These are phyloP conservation scores for Candida krabiensis DNA, from an alignment of 805 yeast genomes.

Conservation along the genomic window DNA sequence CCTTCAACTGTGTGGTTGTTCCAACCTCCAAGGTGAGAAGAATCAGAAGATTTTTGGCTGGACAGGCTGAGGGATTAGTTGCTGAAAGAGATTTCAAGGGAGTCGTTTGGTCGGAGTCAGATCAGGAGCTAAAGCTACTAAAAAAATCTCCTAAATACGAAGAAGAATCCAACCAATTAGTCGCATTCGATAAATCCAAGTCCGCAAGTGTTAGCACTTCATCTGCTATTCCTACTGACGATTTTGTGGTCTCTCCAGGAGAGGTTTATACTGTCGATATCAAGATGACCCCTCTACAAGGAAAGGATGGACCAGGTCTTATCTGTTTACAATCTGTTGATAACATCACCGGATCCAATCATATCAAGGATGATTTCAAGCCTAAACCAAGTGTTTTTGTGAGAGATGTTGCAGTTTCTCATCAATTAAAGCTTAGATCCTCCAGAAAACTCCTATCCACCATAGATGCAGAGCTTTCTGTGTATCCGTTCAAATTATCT, in stretches of 20 bases:
- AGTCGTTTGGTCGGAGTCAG: slow-evolving; percentile 82
- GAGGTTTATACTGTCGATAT: slow-evolving; percentile 87
- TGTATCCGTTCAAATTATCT: slow-evolving; percentile 87
- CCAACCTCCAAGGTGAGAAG: slow-evolving; percentile 94
- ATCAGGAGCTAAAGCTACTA: slow-evolving; percentile 66
- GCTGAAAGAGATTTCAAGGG: slow-evolving; percentile 93
- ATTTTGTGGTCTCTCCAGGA: slow-evolving; percentile 71
- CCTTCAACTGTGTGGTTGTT: slow-evolving; percentile 79
- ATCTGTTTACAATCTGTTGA: slow-evolving; percentile 69
- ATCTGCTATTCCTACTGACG: slow-evolving; percentile 74
- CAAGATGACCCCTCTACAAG: slow-evolving; percentile 63
- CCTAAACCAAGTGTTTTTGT: slow-evolving; percentile 72
- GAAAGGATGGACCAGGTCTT: slow-evolving; percentile 59
- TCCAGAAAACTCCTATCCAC: slow-evolving; percentile 69
- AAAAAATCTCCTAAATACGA: slow-evolving; percentile 37
- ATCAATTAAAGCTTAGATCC: slow-evolving; percentile 72
- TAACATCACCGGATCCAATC: slow-evolving; percentile 60
- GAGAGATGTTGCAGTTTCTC: slow-evolving; percentile 83
- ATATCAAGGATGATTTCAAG: slow-evolving; percentile 49
- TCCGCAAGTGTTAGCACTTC: slow-evolving; percentile 37
- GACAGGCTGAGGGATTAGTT: slow-evolving; percentile 90
- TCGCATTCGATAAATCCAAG: slow-evolving; percentile 38
- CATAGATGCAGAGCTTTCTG: slow-evolving; percentile 75
- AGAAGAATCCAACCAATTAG: slow-evolving; percentile 37
- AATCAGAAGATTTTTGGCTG: slow-evolving; percentile 89